Percentiles rank a stretch among this genome's conserved stretches.
Conservation (phyloP, 2,329 filamentous ascomycete species). For the Furcasterigmium furcatum region DNA sequence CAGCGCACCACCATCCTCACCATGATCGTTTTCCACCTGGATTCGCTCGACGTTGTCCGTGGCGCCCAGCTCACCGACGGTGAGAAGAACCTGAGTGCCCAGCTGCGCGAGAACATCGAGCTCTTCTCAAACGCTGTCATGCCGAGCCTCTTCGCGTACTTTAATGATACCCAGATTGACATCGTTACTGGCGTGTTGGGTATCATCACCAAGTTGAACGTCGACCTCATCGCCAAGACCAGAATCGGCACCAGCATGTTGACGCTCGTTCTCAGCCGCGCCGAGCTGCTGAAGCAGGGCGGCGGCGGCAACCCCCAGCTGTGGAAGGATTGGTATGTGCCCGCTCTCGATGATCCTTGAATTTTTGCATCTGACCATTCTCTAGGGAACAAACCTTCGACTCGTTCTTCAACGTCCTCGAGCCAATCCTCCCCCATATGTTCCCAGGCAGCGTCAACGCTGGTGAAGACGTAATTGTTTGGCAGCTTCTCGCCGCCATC, state of each 20-base stretch:
- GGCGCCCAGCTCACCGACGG: conserved; percentile 72
- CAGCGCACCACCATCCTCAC: conserved; percentile 94
- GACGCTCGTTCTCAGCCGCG: conserved; percentile 90
- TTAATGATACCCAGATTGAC: conserved; percentile 85
- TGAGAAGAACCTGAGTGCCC: conserved; percentile 67
- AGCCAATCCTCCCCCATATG: conserved; percentile 77
- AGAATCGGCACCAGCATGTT: conserved; percentile 86
- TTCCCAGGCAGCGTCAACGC: conserved; percentile 91
- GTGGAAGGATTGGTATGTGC: conserved; percentile 73
- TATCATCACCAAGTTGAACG: conserved; percentile 78
- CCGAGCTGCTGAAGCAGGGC: conserved; percentile 87
- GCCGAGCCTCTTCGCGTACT: conserved; percentile 83
- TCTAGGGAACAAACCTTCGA: conserved; percentile 74
- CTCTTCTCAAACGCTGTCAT: conserved; percentile 86
- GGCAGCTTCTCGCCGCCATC: conserved; percentile 95
- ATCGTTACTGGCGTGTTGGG: conserved; percentile 90
- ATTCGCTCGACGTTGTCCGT: conserved; percentile 85
- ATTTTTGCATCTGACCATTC: neutral
- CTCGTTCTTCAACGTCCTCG: conserved; percentile 80
- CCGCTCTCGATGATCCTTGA: too few species aligned
- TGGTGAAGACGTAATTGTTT: conserved; percentile 92
- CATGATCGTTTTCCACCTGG: conserved; percentile 91
- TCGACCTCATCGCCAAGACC: conserved; percentile 80
- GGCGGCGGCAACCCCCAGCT: conserved; percentile 66
- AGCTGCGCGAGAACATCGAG: conserved; percentile 87